Evolutionary conservation across 2,329 filamentous ascomycete species (phyloP).

Genomic region (Fusarium algeriense): DNA sequence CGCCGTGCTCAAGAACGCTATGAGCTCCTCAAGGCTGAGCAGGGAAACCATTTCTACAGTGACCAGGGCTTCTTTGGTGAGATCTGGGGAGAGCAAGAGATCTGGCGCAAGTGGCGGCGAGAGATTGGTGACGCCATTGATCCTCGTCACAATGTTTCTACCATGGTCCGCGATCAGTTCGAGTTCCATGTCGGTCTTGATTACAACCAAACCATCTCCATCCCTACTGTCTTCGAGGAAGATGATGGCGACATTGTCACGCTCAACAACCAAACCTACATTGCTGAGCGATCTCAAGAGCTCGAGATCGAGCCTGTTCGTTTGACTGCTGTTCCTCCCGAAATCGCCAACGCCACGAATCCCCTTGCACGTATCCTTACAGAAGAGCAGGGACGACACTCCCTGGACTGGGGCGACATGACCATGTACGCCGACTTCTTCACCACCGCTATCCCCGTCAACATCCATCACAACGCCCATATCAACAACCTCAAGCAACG

Average conservation of each 20-base stretch:
- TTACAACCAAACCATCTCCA: conserved; percentile 39
- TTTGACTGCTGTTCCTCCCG: conserved; percentile 29
- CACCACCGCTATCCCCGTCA: conserved; percentile 39
- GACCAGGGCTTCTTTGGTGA: conserved; percentile 50
- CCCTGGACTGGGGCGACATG: conserved; percentile 41
- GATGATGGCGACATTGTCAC: conserved; percentile 36
- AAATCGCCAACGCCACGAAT: conserved; percentile 27
- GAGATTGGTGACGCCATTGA: conserved; percentile 16
- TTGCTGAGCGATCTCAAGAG: conserved; percentile 20
- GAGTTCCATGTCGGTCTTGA: conserved; percentile 44
- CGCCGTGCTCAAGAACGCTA: conserved; percentile 41
- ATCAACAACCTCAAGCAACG: conserved; percentile 32
- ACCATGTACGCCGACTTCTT: conserved; percentile 41
- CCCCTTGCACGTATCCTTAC: conserved; percentile 5
- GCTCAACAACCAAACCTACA: conserved; percentile 31
- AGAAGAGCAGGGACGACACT: neutral
- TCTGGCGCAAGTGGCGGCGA: conserved; percentile 39
- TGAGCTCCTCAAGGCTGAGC: conserved; percentile 21
- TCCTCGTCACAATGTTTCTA: neutral
- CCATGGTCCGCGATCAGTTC: conserved; percentile 34
- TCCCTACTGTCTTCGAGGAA: conserved; percentile 41
- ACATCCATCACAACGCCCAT: conserved; percentile 43
- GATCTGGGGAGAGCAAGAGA: conserved; percentile 47
- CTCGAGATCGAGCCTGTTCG: conserved; percentile 36
- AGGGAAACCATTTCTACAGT: conserved; percentile 33